Percentiles rank a stretch among this genome's conserved stretches.
Conservation (phyloP, 73 alveolate species). For the Paramecium sonneborni region DNA sequence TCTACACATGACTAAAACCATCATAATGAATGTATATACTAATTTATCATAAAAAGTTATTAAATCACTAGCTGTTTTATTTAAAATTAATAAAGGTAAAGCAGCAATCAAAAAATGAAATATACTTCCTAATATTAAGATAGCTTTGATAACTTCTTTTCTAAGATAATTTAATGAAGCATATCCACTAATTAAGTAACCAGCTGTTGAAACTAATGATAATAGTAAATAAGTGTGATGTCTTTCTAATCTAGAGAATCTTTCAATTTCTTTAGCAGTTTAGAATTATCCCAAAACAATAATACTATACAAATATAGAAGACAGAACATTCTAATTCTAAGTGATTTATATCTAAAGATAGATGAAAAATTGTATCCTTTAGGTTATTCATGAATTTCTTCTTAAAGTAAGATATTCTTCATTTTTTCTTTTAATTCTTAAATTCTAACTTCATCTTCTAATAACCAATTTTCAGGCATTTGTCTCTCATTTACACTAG, state of each 20-base stretch:
- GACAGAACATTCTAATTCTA: constrained; percentile 32
- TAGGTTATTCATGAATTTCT: constrained; percentile 7
- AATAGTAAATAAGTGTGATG: background rate
- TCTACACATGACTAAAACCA: constrained; percentile 50
- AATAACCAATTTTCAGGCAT: constrained; percentile 41
- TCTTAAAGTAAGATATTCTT: background rate
- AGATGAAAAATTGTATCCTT: background rate
- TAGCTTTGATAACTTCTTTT: background rate
- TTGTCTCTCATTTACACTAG: background rate
- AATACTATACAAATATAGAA: background rate
- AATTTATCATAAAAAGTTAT: background rate
- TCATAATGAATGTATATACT: constrained; percentile 18
- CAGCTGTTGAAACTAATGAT: background rate
- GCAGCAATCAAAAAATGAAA: constrained; percentile 15
- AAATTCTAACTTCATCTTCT: constrained; percentile 29
- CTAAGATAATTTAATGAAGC: constrained; percentile 15
- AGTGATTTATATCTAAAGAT: background rate
- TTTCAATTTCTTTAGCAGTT: background rate
- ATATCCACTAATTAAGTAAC: constrained; percentile 11
- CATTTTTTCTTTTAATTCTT: constrained; percentile 1
- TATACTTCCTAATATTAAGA: background rate
- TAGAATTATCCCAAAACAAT: background rate
- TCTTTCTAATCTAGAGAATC: constrained; percentile 37
- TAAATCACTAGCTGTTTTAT: background rate
- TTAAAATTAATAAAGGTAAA: constrained; percentile 19